Base-by-base conservation (phyloP, 306 rosid genomes). In the Vicia faba region DNA sequence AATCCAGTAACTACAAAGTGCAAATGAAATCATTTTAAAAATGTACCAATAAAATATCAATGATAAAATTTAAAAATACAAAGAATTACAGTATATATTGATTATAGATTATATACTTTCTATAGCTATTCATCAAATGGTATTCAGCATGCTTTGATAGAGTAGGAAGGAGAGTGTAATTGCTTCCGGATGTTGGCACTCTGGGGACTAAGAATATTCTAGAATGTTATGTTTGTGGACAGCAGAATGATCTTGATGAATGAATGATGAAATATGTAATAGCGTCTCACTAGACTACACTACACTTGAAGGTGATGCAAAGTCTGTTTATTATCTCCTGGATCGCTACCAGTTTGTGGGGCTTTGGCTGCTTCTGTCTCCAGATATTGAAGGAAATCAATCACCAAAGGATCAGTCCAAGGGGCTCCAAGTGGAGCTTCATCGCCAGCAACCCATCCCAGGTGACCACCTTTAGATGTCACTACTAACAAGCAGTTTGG, bases 381-480 rank as follows among this genome's bases (percentile, higher is more conserved):
- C 48, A 93, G 70, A 83, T 81, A 77, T 76, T 89, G 76, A 61
- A 93, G 87, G 79, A 84, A 93, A 61, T 93, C 95, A 71, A 88
- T 93, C 38, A 93, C 89, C 15, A 86, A 49, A 3, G 83, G 82
- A 83, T 93, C 97, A 16, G 96, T 83, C 98, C 98, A 93, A 40
- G 98, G 98, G 48, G 83, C 82, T 64, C 98, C 96, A 3, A 75
- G 20, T 9, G 98, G 98, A 66, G 97, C 88, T 25, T 75, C 83
- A 36, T 70, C 86, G 9, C 98, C 98, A 41, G 98, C 98, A 71
- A 93, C 88, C 98, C 97, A 89, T 16, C 97, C 98, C 59, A 93
- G 72, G 78, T 93, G 98, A 11, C 98, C 97, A 20, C 98, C 98
- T 79, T 89, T 75, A 26, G 98, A 85, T 41, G 98, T 93, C 85